These are phyloP conservation scores for Schwanniomyces yamadae DNA, from an alignment of 805 yeast genomes.

Conservation along the genomic window DNA sequence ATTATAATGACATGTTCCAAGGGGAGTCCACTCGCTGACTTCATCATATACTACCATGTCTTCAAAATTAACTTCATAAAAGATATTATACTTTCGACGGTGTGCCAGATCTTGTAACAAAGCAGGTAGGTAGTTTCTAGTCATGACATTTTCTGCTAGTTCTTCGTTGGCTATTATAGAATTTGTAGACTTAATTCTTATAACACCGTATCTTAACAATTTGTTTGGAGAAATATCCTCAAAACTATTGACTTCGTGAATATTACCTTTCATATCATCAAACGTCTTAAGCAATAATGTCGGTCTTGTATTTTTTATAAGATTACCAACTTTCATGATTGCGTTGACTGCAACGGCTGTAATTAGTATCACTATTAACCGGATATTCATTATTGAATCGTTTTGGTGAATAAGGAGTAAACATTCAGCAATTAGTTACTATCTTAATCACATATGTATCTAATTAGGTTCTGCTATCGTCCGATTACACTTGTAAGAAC, in stretches of 20 bases:
- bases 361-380: too few relatives aligned
- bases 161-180: constrained; percentile 12
- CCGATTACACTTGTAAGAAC: too few relatives aligned
- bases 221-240: constrained; percentile 10
- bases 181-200: constrained; percentile 8
- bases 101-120: neutral
- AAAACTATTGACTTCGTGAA: constrained; percentile 9
- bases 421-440: too few relatives aligned
- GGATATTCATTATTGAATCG: too few relatives aligned
- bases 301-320: neutral
- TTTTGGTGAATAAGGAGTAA: too few relatives aligned
- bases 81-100: constrained; percentile 4
- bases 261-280: constrained; percentile 6
- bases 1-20: constrained; percentile 11
- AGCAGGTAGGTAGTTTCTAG: constrained; percentile 9
- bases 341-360: neutral
- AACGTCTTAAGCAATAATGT: constrained; percentile 7
- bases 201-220: constrained; percentile 13
- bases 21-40: constrained; percentile 9
- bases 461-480: too few relatives aligned
- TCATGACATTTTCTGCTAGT: constrained; percentile 10
- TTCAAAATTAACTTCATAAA: constrained; percentile 8
- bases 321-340: neutral
- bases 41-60: neutral
- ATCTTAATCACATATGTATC: too few relatives aligned